phyloP scores from a whole-genome alignment of 164 flowering plant genomes.

The Liriodendron chinense region DNA sequence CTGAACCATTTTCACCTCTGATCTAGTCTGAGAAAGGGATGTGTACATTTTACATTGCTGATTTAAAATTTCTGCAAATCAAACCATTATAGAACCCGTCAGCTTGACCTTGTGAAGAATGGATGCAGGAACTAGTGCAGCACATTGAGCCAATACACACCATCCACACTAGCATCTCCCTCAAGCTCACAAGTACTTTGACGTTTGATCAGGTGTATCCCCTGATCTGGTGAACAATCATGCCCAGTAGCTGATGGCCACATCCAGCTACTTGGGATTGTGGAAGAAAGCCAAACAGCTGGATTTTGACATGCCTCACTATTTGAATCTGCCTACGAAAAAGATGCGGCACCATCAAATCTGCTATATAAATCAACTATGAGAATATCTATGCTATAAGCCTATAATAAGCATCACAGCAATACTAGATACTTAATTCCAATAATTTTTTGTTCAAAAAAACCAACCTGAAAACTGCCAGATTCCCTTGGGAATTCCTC shows the following conservation, averaged over 20 bases:
- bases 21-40: constrained; percentile 70
- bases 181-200: constrained; percentile 87
- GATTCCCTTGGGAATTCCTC: constrained; percentile 1
- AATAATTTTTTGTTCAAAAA: not conserved
- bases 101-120: constrained; percentile 1
- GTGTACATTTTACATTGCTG: constrained; percentile 62
- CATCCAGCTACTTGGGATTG: constrained; percentile 70
- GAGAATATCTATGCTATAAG: too few relatives aligned
- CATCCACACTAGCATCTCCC: constrained; percentile 81
- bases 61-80: constrained; percentile 71
- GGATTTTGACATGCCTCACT: constrained; percentile 20
- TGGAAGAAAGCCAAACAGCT: constrained; percentile 72
- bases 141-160: constrained; percentile 33
- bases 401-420: not conserved
- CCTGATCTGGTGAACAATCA: constrained; percentile 31
- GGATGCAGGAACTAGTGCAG: not conserved
- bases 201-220: constrained; percentile 35
- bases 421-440: not conserved
- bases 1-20: constrained; percentile 94
- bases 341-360: constrained; percentile 20
- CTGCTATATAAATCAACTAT: not conserved
- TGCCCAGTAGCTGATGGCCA: constrained; percentile 45
- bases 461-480: constrained; percentile 44
- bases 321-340: constrained; percentile 61
- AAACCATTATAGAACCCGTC: constrained; percentile 9